Base-by-base conservation (phyloP, 345 rosid genomes). In the Eucalyptus pauciflora region DNA sequence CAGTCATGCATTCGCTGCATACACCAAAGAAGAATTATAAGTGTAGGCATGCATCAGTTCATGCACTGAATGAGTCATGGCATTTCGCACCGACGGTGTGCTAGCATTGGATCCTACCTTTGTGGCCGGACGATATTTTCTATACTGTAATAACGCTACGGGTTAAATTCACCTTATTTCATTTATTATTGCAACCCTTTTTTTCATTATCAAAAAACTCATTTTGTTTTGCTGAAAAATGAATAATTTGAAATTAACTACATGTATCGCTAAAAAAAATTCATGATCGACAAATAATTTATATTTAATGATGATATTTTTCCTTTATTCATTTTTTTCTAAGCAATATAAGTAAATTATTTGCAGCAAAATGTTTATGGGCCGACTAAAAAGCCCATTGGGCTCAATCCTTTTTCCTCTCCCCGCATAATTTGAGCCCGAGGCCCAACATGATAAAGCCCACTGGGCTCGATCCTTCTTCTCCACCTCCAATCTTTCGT, bases 301-400 rank as follows among this genome's bases (percentile, higher is more conserved):
- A 52, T 52, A 17, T 52, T 52, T 52, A 18, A 52, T 52, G 4
- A 18, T 52, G 4, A 52, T 18, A 52, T 18, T 52, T 18, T 52
- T 52, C 10, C 4, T 0, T 52, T 0, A 0, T 52, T 52, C 24
- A 52, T 52, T 52, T 52, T 52, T 50, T 20, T 18, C 10, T 18
- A 52, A 52, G 0, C 0, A 0, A 52, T 52, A 52, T 52, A 52
- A 7, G 58, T 52, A 52, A 52, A 52, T 18, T 0, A 0, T 52
- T 52, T 7, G 3, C 0, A 52, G 0, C 10, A 52, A 52, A 52
- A 41, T 41, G 41, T 41, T 41, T 41, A 41, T 41, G 7, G 33
- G 43, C 25, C 0, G 43, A 69, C 24, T 33, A 33, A 69, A 25
- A 64, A 0, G 62, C 1, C 29, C 13, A 56, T 56, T 56, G 62